phyloP scores from a whole-genome alignment of 768 basidiomycete species.

The Mycena maculata region DNA sequence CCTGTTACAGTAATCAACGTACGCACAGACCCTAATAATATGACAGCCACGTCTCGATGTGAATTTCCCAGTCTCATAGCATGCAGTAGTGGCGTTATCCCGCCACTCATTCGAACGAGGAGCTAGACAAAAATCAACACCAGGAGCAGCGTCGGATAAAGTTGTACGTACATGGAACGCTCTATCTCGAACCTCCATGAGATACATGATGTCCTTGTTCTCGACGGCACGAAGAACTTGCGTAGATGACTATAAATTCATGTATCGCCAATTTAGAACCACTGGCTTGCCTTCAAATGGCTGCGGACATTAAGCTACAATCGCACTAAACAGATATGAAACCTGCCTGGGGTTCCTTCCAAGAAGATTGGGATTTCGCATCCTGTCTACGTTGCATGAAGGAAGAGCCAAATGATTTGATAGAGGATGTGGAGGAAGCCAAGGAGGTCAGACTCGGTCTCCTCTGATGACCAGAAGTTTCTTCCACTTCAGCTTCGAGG shows the following conservation, averaged over 20 bases:
- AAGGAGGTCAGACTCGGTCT: slow-evolving; percentile 38
- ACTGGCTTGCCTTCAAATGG: slow-evolving; percentile 26
- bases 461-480: slow-evolving; percentile 34
- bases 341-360: slow-evolving; percentile 68
- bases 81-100: slow-evolving; percentile 90
- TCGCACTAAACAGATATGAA: background rate
- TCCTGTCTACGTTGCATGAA: slow-evolving; percentile 28
- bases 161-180: slow-evolving; percentile 75
- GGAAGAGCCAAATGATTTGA: slow-evolving; percentile 44
- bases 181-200: slow-evolving; percentile 86
- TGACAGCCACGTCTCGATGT: slow-evolving; percentile 85
- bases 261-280: background rate
- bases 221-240: slow-evolving; percentile 89
- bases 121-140: slow-evolving; percentile 56
- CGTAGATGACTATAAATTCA: slow-evolving; percentile 37
- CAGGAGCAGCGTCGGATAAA: background rate
- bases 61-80: slow-evolving; percentile 84
- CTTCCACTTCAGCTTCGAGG: slow-evolving; percentile 35
- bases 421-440: slow-evolving; percentile 47
- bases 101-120: slow-evolving; percentile 85
- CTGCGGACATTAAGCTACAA: slow-evolving; percentile 7
- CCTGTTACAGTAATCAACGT: background rate
- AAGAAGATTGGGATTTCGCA: slow-evolving; percentile 37
- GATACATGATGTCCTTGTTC: slow-evolving; percentile 79
- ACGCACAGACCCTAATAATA: slow-evolving; percentile 71